Evolutionary conservation across 2,329 filamentous ascomycete genomes (phyloP).

Genomic region (Aureobasidium namibiae): DNA sequence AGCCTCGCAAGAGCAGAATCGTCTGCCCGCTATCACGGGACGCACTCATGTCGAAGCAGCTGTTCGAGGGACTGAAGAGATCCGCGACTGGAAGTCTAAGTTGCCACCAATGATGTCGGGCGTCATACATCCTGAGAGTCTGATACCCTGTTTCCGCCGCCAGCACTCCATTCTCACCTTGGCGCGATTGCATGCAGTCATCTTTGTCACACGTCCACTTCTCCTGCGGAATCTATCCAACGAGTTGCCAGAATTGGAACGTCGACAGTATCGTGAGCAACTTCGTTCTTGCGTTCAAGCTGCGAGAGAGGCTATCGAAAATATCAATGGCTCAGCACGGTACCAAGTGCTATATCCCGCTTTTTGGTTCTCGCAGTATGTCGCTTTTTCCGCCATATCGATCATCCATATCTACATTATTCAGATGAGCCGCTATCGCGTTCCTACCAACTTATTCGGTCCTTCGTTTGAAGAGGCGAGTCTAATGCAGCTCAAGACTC

Average conservation of each 20-base stretch:
- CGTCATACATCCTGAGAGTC: slow-evolving; percentile 34
- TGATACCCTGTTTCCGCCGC: slow-evolving; percentile 43
- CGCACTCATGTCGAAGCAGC: slow-evolving; percentile 23
- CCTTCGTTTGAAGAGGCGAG: neutral
- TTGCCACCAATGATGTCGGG: slow-evolving; percentile 38
- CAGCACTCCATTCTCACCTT: slow-evolving; percentile 48
- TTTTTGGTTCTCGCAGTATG: slow-evolving; percentile 48
- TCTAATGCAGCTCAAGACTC: slow-evolving; percentile 18
- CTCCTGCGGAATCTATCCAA: slow-evolving; percentile 31
- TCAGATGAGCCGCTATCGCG: slow-evolving; percentile 28
- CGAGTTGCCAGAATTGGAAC: neutral
- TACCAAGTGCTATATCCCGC: slow-evolving; percentile 34
- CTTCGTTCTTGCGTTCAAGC: neutral
- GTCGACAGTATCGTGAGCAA: neutral
- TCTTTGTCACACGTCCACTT: slow-evolving; percentile 49
- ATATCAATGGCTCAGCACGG: slow-evolving; percentile 13
- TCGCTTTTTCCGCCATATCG: slow-evolving; percentile 46
- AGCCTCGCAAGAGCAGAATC: slow-evolving; percentile 24
- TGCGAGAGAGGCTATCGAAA: neutral
- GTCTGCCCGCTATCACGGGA: slow-evolving; percentile 16
- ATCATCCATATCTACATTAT: slow-evolving; percentile 49
- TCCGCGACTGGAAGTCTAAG: slow-evolving; percentile 38
- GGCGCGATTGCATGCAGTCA: slow-evolving; percentile 47
- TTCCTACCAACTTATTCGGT: slow-evolving; percentile 13
- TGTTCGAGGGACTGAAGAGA: slow-evolving; percentile 33